These are phyloP conservation scores for Dicorynia guianensis DNA, from an alignment of 306 rosid genomes.

Conservation along the genomic window DNA sequence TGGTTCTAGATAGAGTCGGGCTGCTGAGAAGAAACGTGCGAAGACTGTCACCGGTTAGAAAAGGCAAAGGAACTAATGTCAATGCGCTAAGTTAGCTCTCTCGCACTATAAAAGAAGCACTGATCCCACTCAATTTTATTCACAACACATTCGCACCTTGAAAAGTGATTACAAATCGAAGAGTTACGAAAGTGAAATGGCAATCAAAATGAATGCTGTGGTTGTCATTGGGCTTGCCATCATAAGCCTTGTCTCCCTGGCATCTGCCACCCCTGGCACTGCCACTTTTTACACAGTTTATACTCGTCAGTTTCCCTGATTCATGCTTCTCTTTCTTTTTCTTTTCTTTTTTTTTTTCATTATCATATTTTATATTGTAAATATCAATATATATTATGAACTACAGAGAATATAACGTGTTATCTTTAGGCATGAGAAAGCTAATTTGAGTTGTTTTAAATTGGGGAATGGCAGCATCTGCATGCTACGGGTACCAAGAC, in stretches of 20 bases:
- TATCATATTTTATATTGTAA: too few species aligned
- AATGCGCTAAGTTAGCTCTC: too few species aligned
- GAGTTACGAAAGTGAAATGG: conserved; percentile 5
- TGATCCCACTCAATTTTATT: neutral
- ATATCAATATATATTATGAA: too few species aligned
- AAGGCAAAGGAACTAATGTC: neutral
- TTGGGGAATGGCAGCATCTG: conserved; percentile 39
- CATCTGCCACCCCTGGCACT: conserved; percentile 49
- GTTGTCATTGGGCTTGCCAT: conserved; percentile 24
- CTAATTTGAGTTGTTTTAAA: too few species aligned
- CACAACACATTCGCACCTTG: neutral
- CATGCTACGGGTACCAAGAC: conserved; percentile 39
- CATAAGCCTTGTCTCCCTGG: conserved; percentile 7
- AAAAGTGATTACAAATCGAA: neutral
- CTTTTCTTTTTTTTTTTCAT: too few species aligned
- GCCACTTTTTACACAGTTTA: conserved; percentile 40
- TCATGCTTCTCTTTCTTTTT: too few species aligned
- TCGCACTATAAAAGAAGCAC: conserved; percentile 23
- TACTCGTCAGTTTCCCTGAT: conserved; percentile 32
- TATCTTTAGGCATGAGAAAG: too few species aligned
- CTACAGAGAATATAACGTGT: too few species aligned
- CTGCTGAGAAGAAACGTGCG: neutral
- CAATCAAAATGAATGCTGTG: conserved; percentile 8
- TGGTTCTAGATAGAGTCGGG: neutral
- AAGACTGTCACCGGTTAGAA: neutral